Evolutionary conservation across 371 early-diverging fungal genomes (phyloP), one percentile per base, ranked within the genome.

Genomic region (Umbelopsis sp.): DNA sequence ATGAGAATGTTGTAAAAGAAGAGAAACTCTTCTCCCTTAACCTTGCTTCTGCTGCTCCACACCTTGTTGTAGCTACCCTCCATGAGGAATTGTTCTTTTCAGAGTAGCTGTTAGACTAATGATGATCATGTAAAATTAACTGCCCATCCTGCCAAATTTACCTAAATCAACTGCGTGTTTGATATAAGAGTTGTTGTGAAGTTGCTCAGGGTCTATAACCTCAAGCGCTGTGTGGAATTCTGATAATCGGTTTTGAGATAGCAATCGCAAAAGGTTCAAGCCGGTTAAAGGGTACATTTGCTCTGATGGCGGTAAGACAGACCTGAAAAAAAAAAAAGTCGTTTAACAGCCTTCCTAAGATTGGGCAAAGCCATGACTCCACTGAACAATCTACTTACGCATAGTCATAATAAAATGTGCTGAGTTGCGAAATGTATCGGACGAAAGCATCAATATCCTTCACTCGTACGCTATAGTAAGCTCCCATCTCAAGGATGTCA

Each of bases 41-140:
- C 95, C 57, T 92, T 90, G 35, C 84, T 82, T 76, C 96, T 85
- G 67, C 93, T 87, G 72, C 92, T 92, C 96, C 95, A 95, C 53
- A 98, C 96, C 70, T 94, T 92, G 81, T 96, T 96, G 81, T 97
- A 97, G 71, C 92, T 92, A 25, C 99, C 98, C 77, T 97, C 99
- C 97, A 97, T 97, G 75, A 98, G 81, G 65, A 91, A 93, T 83
- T 93, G 93, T 74, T 94, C 94, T 82, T 71, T 12, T 50, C 35
- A 4, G 50, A 20, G 38, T 46, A 50, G 86, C 86, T 83, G 63
- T 83, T 38, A 46, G 4, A 12, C 35, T 12, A 20, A 51, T 5
- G 10, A 22, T 16, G 41, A 41, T 7, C 7, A 41, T 44, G 22
- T 48, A 38, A 75, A 79, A 64, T 80, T 80, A 1, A 29, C 74